Percentiles rank a stretch among this genome's conserved stretches.
Conservation (phyloP, 1,139 yeast genomes). For the Pichia sp. region DNA sequence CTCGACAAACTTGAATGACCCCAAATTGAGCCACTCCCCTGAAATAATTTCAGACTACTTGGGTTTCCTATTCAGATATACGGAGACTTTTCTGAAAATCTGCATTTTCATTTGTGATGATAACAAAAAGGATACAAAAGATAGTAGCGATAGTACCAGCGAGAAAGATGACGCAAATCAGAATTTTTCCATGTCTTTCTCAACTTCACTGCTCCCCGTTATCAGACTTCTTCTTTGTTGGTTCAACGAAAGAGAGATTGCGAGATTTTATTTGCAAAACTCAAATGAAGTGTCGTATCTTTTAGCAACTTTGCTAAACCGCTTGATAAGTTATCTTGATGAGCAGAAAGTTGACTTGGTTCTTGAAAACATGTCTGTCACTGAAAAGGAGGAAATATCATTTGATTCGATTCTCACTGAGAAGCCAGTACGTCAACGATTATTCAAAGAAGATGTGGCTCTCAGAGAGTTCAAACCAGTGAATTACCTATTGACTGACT, state of each 20-base stretch:
- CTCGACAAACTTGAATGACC: constrained; percentile 20
- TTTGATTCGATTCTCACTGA: constrained; percentile 16
- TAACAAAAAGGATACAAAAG: not conserved
- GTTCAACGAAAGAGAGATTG: constrained; percentile 46
- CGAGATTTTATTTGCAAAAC: constrained; percentile 39
- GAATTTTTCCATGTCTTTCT: constrained; percentile 18
- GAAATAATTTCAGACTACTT: constrained; percentile 29
- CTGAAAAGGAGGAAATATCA: not conserved
- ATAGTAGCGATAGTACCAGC: not conserved
- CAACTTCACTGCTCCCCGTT: constrained; percentile 30
- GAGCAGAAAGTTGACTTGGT: not conserved
- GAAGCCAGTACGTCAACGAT: constrained; percentile 45
- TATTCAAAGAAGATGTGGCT: constrained; percentile 61
- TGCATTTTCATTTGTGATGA: constrained; percentile 25
- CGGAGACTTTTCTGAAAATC: constrained; percentile 30
- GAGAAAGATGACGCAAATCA: constrained; percentile 12
- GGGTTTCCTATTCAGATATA: constrained; percentile 33
- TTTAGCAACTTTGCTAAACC: constrained; percentile 15
- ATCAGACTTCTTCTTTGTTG: constrained; percentile 52
- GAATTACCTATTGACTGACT: constrained; percentile 53
- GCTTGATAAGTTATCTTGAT: constrained; percentile 6
- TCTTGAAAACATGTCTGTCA: not conserved
- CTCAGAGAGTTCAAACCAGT: constrained; percentile 57
- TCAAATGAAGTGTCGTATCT: constrained; percentile 16
- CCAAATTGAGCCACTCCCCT: constrained; percentile 22